These are phyloP conservation scores for Mycena epipterygia DNA, from an alignment of 768 basidiomycete species.

Conservation along the genomic window DNA sequence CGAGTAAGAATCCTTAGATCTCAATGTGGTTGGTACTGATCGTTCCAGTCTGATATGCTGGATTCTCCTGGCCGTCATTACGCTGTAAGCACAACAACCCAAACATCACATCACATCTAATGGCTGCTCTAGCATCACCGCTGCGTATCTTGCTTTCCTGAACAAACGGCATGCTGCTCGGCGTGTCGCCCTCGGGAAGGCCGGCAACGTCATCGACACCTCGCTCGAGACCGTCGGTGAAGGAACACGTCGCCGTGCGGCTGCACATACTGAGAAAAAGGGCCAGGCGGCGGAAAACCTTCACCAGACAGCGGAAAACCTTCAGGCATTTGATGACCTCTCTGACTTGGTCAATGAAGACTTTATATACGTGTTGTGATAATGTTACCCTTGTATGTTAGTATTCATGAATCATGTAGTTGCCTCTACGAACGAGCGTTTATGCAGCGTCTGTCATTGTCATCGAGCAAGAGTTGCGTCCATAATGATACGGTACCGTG, in stretches of 20 bases:
- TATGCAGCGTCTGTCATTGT: too few relatives aligned
- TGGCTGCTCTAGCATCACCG: slow-evolving; percentile 46
- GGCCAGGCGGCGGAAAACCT: slow-evolving; percentile 42
- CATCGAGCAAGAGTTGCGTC: too few relatives aligned
- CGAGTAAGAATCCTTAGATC: slow-evolving; percentile 41
- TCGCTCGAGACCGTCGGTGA: slow-evolving; percentile 50
- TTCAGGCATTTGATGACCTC: slow-evolving; percentile 54
- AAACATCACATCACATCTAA: neutral
- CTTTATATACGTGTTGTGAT: slow-evolving; percentile 47
- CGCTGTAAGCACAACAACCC: slow-evolving; percentile 42
- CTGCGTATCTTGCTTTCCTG: slow-evolving; percentile 50
- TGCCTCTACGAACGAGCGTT: too few relatives aligned
- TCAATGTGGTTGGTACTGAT: neutral
- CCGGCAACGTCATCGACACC: slow-evolving; percentile 50
- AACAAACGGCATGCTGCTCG: slow-evolving; percentile 53
- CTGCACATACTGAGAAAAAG: slow-evolving; percentile 29
- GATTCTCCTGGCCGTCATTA: slow-evolving; percentile 50
- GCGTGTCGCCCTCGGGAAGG: slow-evolving; percentile 52
- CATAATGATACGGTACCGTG: too few relatives aligned
- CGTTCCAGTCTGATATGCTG: slow-evolving; percentile 53
- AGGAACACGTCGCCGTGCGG: slow-evolving; percentile 18
- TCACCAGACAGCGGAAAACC: slow-evolving; percentile 43
- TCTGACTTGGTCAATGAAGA: slow-evolving; percentile 53
- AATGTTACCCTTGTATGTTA: neutral
- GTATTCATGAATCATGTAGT: too few relatives aligned